Conservation (phyloP, 2,329 filamentous ascomycete species). For the Teratosphaeria destructans region DNA sequence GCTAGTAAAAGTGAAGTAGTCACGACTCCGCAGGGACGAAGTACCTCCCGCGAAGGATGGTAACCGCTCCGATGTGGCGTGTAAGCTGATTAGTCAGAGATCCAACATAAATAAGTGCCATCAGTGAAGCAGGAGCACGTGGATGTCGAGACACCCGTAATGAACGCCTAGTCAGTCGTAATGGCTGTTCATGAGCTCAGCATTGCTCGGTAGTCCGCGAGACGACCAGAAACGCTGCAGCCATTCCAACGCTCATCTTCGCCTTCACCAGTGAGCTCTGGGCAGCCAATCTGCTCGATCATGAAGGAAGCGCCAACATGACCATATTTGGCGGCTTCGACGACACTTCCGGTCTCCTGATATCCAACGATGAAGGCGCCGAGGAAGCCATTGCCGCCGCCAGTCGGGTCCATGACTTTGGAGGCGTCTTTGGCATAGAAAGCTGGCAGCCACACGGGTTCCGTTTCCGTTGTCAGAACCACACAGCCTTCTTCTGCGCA, state of each 20-base stretch:
- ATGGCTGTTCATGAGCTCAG: not conserved
- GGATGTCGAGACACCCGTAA: not conserved
- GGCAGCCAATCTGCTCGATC: slow-evolving; percentile 16
- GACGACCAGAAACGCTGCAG: slow-evolving; percentile 30
- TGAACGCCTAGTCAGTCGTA: not conserved
- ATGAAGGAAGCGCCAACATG: slow-evolving; percentile 19
- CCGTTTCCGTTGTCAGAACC: slow-evolving; percentile 3
- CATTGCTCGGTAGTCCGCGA: slow-evolving; percentile 23
- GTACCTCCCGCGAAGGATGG: not conserved
- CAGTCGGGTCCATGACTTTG: slow-evolving; percentile 17
- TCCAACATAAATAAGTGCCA: not conserved
- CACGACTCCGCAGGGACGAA: not conserved
- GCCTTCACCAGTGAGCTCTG: slow-evolving; percentile 29
- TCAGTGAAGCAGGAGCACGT: not conserved
- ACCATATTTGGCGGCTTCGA: slow-evolving; percentile 15
- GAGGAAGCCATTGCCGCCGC: slow-evolving; percentile 21
- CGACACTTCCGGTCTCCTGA: slow-evolving; percentile 11
- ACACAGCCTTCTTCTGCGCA: slow-evolving; percentile 18
- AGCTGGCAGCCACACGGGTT: slow-evolving; percentile 12
- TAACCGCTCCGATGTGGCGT: not conserved
- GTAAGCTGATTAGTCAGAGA: not conserved
- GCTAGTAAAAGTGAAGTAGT: not conserved
- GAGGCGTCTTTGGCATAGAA: slow-evolving; percentile 8
- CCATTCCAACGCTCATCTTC: slow-evolving; percentile 39
- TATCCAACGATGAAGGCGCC: slow-evolving; percentile 19